A percentile compares a stretch with the other conserved stretches of the same genome.
Conservation (phyloP, 2,329 filamentous ascomycete species). For the Pseudogymnoascus sp. region DNA sequence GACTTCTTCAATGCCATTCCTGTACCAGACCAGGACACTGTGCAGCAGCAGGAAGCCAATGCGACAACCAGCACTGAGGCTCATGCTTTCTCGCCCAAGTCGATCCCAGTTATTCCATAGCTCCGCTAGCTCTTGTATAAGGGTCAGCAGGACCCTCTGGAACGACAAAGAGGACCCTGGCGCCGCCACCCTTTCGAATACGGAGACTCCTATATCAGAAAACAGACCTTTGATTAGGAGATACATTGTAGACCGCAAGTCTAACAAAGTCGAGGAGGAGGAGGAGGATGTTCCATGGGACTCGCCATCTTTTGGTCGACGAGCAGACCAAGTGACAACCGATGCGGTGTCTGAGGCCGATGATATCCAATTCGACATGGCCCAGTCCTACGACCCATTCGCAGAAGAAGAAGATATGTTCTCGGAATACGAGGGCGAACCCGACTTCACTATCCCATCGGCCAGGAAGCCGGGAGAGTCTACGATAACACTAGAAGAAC, state of each 20-base stretch:
- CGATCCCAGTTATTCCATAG: neutral
- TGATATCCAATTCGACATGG: neutral
- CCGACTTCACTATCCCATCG: constrained; percentile 18
- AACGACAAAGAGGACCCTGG: neutral
- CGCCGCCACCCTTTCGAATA: neutral
- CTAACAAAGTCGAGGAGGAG: neutral
- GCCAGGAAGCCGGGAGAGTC: constrained; percentile 27
- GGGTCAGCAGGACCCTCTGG: neutral
- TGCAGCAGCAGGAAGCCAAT: constrained; percentile 8
- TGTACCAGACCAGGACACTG: constrained; percentile 66
- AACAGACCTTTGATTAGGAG: neutral
- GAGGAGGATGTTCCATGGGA: constrained; percentile 5
- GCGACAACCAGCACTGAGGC: neutral
- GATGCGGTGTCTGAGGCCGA: neutral
- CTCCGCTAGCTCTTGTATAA: neutral
- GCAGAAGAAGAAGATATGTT: constrained; percentile 38
- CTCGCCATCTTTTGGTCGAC: neutral
- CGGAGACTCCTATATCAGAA: neutral
- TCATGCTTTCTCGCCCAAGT: neutral
- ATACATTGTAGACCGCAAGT: constrained; percentile 3
- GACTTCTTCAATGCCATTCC: constrained; percentile 56
- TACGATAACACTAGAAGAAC: constrained; percentile 53
- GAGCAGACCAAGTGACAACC: neutral
- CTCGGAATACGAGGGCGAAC: constrained; percentile 41
- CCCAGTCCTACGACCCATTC: constrained; percentile 13